Base-by-base conservation (phyloP, 257 asterid genomes). In the Agastache rugosa region DNA sequence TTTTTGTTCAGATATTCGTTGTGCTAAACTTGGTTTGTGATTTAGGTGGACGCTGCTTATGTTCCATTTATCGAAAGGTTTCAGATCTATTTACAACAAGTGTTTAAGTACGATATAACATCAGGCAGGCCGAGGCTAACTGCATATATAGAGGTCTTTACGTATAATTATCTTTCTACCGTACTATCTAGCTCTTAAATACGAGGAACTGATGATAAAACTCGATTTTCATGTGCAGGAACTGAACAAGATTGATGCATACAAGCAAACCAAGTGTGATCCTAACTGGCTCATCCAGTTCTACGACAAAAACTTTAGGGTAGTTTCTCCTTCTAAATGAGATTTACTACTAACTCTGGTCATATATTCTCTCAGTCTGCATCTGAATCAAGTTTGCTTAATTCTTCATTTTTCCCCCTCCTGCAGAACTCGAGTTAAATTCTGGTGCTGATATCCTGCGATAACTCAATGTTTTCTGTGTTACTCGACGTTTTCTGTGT, bases 61-160 rank as follows among this genome's bases (percentile, higher is more conserved):
- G 87, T 68, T 77, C 97, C 97, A 3, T 85, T 88, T 67, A 71
- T 91, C 19, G 93, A 89, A 75, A 85, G 97, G 88, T 75, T 80
- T 63, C 85, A 83, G 42, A 78, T 83, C 50, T 91, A 80, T 76
- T 25, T 89, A 11, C 55, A 56, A 53, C 76, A 79, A 22, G 84
- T 71, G 47, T 83, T 79, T 35, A 68, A 84, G 59, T 83, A 87
- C 55, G 93, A 91, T 47, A 73, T 88, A 6, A 87, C 89, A 47
- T 15, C 83, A 0, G 87, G 84, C 67, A 85, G 96, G 89, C 93
- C 90, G 8, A 83, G 85, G 45, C 69, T 88, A 17, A 88, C 91
- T 22, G 80, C 79, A 48, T 91, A 85, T 79, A 60, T 89, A 11
- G 86, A 84, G 87, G 88, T 87, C 67, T 54, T 63, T 63, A 6